Conservation (phyloP, 208 protist species). For the Naegleria gruberi region DNA sequence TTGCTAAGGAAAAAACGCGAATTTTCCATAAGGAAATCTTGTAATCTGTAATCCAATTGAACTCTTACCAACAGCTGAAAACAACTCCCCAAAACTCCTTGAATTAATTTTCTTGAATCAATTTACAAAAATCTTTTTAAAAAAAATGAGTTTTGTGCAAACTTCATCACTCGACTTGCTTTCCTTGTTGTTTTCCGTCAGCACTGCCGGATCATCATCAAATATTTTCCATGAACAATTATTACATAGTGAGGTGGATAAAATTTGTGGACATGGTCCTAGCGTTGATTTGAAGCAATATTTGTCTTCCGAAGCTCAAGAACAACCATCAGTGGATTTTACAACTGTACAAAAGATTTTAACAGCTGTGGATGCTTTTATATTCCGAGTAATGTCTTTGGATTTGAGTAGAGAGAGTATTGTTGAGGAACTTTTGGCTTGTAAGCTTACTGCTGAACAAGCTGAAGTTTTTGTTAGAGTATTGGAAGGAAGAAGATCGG, state of each 20-base stretch:
- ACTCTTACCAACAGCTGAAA: no score
- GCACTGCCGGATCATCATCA: background rate
- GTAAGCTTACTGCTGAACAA: background rate
- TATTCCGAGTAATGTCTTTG: background rate
- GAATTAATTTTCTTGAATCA: background rate
- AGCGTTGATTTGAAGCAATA: background rate
- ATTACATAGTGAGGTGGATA: background rate
- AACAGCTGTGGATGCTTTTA: background rate
- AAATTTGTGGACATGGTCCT: conserved; percentile 4
- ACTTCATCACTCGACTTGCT: background rate
- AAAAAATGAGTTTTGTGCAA: background rate
- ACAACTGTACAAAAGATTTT: background rate
- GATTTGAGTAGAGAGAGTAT: background rate
- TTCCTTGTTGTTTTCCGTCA: background rate
- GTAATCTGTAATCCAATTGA: no score
- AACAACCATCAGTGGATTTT: background rate
- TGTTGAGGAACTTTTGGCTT: background rate
- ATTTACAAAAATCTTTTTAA: background rate
- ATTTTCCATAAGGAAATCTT: no score
- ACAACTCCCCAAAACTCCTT: no score
- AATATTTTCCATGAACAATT: background rate
- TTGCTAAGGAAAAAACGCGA: no score
- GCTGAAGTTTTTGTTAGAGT: background rate
- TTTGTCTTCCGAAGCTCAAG: background rate
- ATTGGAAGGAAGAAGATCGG: background rate